Evolutionary conservation across 2,329 filamentous ascomycete genomes (phyloP).

Genomic region (Decorospora gaudefroyi): DNA sequence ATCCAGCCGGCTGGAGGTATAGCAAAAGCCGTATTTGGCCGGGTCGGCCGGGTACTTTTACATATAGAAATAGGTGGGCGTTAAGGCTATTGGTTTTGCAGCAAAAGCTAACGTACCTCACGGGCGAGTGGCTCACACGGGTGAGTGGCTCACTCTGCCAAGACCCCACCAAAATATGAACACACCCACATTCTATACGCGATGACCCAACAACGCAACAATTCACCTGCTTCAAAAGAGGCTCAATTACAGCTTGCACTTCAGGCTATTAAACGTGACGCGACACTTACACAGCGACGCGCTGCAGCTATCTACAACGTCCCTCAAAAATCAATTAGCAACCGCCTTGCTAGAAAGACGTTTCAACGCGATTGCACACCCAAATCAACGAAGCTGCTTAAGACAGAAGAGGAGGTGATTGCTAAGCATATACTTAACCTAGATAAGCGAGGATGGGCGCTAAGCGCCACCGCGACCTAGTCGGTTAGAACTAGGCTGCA

Average conservation of each 20-base stretch:
- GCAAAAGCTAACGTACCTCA: conserved; percentile 15
- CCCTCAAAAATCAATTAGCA: neutral
- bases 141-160: neutral
- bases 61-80: too few species aligned
- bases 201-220: conserved; percentile 8
- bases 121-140: neutral
- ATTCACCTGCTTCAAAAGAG: conserved; percentile 4
- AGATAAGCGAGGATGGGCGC: neutral
- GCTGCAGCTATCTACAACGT: conserved; percentile 10
- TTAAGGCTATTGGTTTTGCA: too few species aligned
- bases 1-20: too few species aligned
- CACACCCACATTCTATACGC: conserved; percentile 2
- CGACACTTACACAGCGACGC: neutral
- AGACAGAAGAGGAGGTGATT: conserved; percentile 24
- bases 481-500: conserved; percentile 20
- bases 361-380: conserved; percentile 18
- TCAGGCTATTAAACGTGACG: conserved; percentile 2
- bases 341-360: neutral
- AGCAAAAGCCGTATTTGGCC: too few species aligned
- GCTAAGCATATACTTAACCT: conserved; percentile 15
- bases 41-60: too few species aligned
- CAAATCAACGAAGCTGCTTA: conserved; percentile 19
- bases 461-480: conserved; percentile 8
- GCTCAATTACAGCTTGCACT: conserved; percentile 10
- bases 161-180: neutral